Conservation (phyloP, 805 yeast genomes). For the Kodamaea fukazawae region DNA sequence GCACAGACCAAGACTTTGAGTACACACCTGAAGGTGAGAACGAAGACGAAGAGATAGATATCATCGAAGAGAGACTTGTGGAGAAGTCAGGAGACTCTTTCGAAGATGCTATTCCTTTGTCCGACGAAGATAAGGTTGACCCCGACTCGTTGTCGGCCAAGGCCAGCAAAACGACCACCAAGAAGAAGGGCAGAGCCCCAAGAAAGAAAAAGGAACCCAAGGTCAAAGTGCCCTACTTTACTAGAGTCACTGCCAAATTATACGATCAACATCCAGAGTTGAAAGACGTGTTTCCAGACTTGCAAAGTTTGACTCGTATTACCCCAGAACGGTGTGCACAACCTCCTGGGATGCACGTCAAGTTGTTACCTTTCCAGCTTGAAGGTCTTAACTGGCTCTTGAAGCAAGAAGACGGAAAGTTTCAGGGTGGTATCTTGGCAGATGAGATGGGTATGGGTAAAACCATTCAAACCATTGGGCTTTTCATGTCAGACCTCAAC, state of each 20-base stretch:
- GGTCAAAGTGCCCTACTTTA: slow-evolving; percentile 64
- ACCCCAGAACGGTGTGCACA: slow-evolving; percentile 60
- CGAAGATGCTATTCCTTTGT: slow-evolving; percentile 24
- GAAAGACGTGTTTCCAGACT: slow-evolving; percentile 63
- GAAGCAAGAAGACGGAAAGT: slow-evolving; percentile 74
- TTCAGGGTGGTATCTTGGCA: slow-evolving; percentile 89
- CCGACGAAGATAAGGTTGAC: slow-evolving; percentile 26
- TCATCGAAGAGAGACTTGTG: slow-evolving; percentile 18
- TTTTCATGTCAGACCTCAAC: slow-evolving; percentile 66
- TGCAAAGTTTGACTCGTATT: slow-evolving; percentile 48
- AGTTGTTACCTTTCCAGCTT: slow-evolving; percentile 81
- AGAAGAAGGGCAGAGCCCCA: slow-evolving; percentile 23
- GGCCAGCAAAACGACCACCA: slow-evolving; percentile 13
- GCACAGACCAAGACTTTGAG: slow-evolving; percentile 19
- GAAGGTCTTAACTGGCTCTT: slow-evolving; percentile 92
- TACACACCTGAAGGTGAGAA: slow-evolving; percentile 23
- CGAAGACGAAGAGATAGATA: slow-evolving; percentile 30
- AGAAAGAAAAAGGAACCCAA: slow-evolving; percentile 41
- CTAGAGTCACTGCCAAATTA: slow-evolving; percentile 64
- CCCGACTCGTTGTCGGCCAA: slow-evolving; percentile 9
- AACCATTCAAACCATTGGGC: slow-evolving; percentile 91
- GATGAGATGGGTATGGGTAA: slow-evolving; percentile 99
- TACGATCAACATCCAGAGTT: slow-evolving; percentile 79
- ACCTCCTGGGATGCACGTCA: slow-evolving; percentile 74
- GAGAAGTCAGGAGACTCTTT: slow-evolving; percentile 22